Evolutionary conservation across 1,284 basidiomycete genomes (phyloP), one percentile per base, ranked within the genome.

Genomic region (Tilletia setariae): DNA sequence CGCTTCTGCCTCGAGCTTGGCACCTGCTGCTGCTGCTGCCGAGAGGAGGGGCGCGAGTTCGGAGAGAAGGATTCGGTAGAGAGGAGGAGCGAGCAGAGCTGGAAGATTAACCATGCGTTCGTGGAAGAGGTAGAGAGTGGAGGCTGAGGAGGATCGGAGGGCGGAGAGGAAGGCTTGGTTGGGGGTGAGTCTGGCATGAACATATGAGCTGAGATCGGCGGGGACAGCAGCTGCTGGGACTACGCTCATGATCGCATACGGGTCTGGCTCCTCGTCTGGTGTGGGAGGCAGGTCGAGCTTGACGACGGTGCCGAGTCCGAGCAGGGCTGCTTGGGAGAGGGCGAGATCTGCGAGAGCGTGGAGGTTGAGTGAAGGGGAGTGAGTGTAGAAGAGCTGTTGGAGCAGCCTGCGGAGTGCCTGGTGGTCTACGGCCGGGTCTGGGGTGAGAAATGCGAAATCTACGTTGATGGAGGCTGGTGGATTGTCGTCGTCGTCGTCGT

Each of bases 71-170:
- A 81, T 77, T 53, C 75, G 75, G 70, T 80, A 76, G n/a, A 81
- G 74, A 19, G 78, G 80, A 7, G 77, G 76, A 30, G 76, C 74
- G 1, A 79, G 70, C 35, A 74, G 75, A 1, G 74, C 72, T 1
- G 80, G 80, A 68, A 81, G 71, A 70, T 81, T 81, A 69, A 81
- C 74, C 78, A 81, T 79, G 25, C 80, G 75, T 65, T 81, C 80
- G 70, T 81, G 79, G 49, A 81, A 53, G 47, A 81, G 70, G 63
- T 30, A 43, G 43, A 46, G 63, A 30, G 47, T n/a, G n/a, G 44
- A n/a, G 30, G 51, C 21, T 28, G 11, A 21, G 11, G 63, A 35
- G 67, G 70, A 62, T 72, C 68, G 59, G 75, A 44, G 0, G 74
- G 62, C 23, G 76, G 68, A n/a, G 75, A 72, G 2, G 75, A 68